Conservation (phyloP, 2,329 filamentous ascomycete species). For the Tolypocladium amazonense region DNA sequence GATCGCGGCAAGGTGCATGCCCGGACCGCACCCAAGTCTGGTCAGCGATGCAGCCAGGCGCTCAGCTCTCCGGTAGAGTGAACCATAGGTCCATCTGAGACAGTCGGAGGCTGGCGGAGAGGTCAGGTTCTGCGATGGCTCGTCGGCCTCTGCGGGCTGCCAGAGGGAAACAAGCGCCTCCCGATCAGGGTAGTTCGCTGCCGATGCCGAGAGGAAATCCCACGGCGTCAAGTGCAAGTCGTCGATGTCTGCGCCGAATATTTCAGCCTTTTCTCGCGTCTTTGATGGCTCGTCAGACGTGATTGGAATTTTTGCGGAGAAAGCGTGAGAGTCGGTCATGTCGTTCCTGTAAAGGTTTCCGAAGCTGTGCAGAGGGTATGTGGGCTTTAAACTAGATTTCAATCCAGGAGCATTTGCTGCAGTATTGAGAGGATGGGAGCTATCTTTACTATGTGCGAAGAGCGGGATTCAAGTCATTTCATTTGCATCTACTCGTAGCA, state of each 20-base stretch:
- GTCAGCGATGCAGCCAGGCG: slow-evolving; percentile 13
- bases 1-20: slow-evolving; percentile 19
- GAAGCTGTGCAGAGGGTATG: background rate
- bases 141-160: slow-evolving; percentile 11
- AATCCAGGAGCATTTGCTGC: background rate
- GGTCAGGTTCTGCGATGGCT: background rate
- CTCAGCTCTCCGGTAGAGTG: slow-evolving; percentile 14
- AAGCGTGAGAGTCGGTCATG: background rate
- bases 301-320: background rate
- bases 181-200: slow-evolving; percentile 14
- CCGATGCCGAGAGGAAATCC: slow-evolving; percentile 19
- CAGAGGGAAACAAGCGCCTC: slow-evolving; percentile 26
- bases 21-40: slow-evolving; percentile 12
- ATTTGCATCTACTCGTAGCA: background rate
- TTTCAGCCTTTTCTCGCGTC: slow-evolving; percentile 12
- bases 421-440: too few relatives aligned
- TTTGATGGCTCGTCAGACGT: background rate
- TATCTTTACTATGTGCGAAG: background rate
- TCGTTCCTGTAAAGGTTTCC: too few relatives aligned
- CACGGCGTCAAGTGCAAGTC: slow-evolving; percentile 20
- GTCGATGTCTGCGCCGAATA: slow-evolving; percentile 14
- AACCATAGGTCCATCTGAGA: slow-evolving; percentile 19
- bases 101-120: slow-evolving; percentile 3
- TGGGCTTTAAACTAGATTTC: background rate
- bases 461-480: background rate